phyloP scores from a whole-genome alignment of 192 early-diverging fungal species.

The Coemansia furcata region DNA sequence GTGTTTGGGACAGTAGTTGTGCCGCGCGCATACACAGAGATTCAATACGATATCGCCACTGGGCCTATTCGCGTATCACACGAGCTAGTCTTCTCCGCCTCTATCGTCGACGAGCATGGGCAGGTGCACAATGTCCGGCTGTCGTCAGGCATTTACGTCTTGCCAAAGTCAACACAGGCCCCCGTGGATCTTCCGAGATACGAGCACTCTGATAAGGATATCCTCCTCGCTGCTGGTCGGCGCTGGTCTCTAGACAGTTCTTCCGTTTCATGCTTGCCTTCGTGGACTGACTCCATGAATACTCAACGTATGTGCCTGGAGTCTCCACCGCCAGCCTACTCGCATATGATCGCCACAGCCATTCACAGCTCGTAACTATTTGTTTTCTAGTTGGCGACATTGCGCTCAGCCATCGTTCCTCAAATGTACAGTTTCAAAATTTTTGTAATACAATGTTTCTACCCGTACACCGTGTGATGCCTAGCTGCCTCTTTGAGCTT shows the following conservation, averaged over 20 bases:
- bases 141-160: constrained; percentile 35
- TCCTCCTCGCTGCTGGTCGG: constrained; percentile 33
- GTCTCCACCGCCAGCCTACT: constrained; percentile 26
- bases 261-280: not conserved
- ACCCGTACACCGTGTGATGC: not conserved
- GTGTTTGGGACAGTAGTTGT: constrained; percentile 20
- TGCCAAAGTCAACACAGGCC: constrained; percentile 10
- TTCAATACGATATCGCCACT: constrained; percentile 40
- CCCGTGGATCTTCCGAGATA: constrained; percentile 37
- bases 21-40: constrained; percentile 22
- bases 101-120: constrained; percentile 36
- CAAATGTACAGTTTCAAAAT: not conserved
- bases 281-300: not conserved
- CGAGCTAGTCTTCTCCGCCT: constrained; percentile 31
- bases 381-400: not conserved
- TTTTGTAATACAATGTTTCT: not conserved
- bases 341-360: not conserved
- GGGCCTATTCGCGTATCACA: constrained; percentile 43
- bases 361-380: not conserved
- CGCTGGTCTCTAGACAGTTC: constrained; percentile 12
- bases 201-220: constrained; percentile 38
- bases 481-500: constrained; percentile 37
- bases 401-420: not conserved
- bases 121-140: constrained; percentile 47
- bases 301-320: not conserved